phyloP scores from a whole-genome alignment of 2,329 filamentous ascomycete species.

The Colletotrichum sidae region DNA sequence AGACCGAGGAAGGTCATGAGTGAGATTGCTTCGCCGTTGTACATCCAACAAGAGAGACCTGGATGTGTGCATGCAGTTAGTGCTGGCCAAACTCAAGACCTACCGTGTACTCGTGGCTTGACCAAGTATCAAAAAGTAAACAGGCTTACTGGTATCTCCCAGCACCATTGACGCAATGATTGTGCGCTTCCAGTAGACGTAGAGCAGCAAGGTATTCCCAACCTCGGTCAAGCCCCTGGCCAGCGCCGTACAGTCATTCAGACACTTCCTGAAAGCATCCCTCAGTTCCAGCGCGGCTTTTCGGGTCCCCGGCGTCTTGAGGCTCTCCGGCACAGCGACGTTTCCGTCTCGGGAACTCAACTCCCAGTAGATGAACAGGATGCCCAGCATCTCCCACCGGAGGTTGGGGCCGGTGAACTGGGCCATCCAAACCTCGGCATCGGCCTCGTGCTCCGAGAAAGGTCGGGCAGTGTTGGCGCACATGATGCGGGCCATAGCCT shows the following conservation, averaged over 20 bases:
- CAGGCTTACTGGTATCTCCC: slow-evolving; percentile 53
- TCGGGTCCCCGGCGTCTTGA: slow-evolving; percentile 24
- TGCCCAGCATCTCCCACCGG: slow-evolving; percentile 35
- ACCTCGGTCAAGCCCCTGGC: slow-evolving; percentile 37
- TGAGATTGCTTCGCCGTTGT: slow-evolving; percentile 51
- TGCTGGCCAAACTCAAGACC: too few species aligned
- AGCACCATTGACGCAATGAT: slow-evolving; percentile 51
- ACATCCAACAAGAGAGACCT: slow-evolving; percentile 53
- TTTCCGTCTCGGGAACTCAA: slow-evolving; percentile 19
- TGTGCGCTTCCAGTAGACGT: slow-evolving; percentile 48
- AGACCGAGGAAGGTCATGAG: slow-evolving; percentile 51
- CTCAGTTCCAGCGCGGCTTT: slow-evolving; percentile 24
- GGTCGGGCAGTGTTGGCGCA: slow-evolving; percentile 41
- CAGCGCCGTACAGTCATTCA: slow-evolving; percentile 50
- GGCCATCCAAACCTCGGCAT: slow-evolving; percentile 24
- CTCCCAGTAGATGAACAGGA: slow-evolving; percentile 38
- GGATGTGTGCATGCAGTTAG: not conserved
- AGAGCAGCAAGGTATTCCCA: slow-evolving; percentile 53
- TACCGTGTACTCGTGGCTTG: not conserved
- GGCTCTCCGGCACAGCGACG: slow-evolving; percentile 22
- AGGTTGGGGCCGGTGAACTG: slow-evolving; percentile 23
- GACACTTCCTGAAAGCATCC: slow-evolving; percentile 45
- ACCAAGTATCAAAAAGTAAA: not conserved
- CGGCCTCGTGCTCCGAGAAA: slow-evolving; percentile 30
- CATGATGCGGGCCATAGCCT: slow-evolving; percentile 36